Evolutionary conservation across 2,329 filamentous ascomycete species (phyloP), one percentile per base, ranked within the genome.

Genomic region (Sphaerulina vaccinii): DNA sequence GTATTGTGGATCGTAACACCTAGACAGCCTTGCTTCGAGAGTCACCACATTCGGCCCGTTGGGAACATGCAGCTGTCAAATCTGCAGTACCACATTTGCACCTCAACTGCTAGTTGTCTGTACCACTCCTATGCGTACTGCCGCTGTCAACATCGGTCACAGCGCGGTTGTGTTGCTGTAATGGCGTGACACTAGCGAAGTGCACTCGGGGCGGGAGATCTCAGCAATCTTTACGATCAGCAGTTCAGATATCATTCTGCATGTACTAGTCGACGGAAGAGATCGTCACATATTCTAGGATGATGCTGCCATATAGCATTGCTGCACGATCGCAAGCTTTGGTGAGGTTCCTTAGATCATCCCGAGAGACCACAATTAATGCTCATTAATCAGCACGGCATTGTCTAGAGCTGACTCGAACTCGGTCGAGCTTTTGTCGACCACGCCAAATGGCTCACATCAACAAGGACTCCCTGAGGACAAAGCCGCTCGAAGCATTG

Each of bases 31-130:
- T 54, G 52, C 47, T 50, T 47, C 32, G 33, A 36, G 42, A 29
- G 41, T 16, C 48, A 43, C 42, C 39, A 42, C 36, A 21, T 32
- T 40, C 45, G 46, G 52, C 40, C 51, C 51, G 44, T 38, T 48
- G 51, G 45, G 23, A 46, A 41, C 23, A 21, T 48, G 52, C 52
- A 54, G 52, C 52, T 54, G 52, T 54, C 52, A 50, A 54, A 47
- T 42, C 41, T 54, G 52, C 42, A 16, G 52, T 54, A 47, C 13
- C 22, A 54, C 52, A 24, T 42, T 32, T 24, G 33, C 22, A 36
- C 18, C 40, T 22, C 29, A 37, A 33, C 42, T 19, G 39, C 46
- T 21, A 7, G 32, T 35, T n/a, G 32, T 22, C 10, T 39, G 37
- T 21, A 8, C 21, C 8, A 39, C 37, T 9, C 13, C 22, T 13